Evolutionary conservation across 1,139 yeast species (phyloP).

Genomic region (Suhomyces bolitotheri): DNA sequence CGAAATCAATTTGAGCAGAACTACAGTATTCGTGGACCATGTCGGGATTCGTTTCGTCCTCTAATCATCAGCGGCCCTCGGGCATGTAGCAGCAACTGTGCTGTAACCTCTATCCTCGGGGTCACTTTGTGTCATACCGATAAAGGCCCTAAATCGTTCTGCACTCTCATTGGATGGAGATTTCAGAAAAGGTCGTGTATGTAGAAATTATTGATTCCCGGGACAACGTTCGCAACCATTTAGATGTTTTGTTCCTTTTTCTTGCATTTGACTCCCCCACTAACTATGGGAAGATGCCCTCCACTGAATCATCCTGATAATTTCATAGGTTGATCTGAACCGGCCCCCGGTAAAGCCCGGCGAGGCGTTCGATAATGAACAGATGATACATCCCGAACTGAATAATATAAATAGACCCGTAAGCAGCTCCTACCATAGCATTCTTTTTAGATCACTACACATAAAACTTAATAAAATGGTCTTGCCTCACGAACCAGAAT

Average conservation of each 20-base stretch:
- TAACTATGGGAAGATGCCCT: conserved; percentile 2
- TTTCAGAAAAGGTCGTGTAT: conserved; percentile 6
- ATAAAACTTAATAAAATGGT: conserved; percentile 36
- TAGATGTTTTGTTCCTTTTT: conserved; percentile 5
- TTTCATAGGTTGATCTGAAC: background rate
- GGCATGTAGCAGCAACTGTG: background rate
- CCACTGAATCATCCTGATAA: conserved; percentile 6
- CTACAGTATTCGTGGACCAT: background rate
- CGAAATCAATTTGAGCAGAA: no score
- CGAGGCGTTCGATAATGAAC: conserved; percentile 3
- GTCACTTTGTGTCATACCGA: conserved; percentile 13
- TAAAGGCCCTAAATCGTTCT: conserved; percentile 10
- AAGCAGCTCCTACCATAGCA: background rate
- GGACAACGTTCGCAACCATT: conserved; percentile 1
- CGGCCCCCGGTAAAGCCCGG: background rate
- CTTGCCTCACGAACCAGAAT: conserved; percentile 87
- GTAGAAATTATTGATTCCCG: background rate
- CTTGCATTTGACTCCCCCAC: conserved; percentile 1
- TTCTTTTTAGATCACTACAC: background rate
- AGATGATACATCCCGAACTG: background rate
- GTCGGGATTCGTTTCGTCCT: background rate
- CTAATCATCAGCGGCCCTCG: background rate
- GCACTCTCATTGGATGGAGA: conserved; percentile 11
- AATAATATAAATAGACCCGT: conserved; percentile 2
- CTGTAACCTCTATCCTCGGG: background rate